Evolutionary conservation across 2,329 filamentous ascomycete species (phyloP).

Genomic region (Xylariaceae sp.): DNA sequence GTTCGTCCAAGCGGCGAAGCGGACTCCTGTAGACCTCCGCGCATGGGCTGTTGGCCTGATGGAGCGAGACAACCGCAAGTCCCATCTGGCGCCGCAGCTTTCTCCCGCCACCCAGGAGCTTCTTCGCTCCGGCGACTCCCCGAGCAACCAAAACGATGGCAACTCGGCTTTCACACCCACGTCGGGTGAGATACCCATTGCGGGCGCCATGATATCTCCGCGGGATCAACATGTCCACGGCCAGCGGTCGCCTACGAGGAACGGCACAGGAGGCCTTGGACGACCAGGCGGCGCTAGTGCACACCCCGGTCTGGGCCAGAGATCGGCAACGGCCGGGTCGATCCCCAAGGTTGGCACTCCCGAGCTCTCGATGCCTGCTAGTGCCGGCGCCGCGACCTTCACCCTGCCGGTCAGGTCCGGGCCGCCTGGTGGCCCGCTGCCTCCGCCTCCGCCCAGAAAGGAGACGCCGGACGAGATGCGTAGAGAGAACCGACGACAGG

Average conservation of each 20-base stretch:
- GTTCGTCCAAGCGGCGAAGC: constrained; percentile 92
- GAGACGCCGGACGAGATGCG: constrained; percentile 47
- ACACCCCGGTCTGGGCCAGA: constrained; percentile 47
- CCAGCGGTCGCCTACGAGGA: constrained; percentile 45
- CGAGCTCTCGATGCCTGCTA: constrained; percentile 28
- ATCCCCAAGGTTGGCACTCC: constrained; percentile 39
- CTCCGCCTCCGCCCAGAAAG: constrained; percentile 53
- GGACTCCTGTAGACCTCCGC: constrained; percentile 87
- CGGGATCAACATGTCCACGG: constrained; percentile 37
- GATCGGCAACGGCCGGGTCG: constrained; percentile 45
- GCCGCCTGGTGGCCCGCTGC: constrained; percentile 50
- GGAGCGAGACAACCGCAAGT: constrained; percentile 92
- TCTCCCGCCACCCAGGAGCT: constrained; percentile 73
- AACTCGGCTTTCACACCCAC: constrained; percentile 52
- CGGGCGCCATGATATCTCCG: constrained; percentile 48
- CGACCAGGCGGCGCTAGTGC: constrained; percentile 34
- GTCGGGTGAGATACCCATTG: constrained; percentile 65
- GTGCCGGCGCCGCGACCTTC: constrained; percentile 44
- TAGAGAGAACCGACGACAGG: constrained; percentile 45
- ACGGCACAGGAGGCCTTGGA: constrained; percentile 38
- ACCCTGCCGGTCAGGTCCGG: constrained; percentile 58
- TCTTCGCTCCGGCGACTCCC: constrained; percentile 56
- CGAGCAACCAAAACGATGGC: constrained; percentile 41
- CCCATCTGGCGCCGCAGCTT: constrained; percentile 74
- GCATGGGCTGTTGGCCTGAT: constrained; percentile 93